Base-by-base conservation (phyloP, 2,329 filamentous ascomycete genomes). In the Scedosporium minutisporum region DNA sequence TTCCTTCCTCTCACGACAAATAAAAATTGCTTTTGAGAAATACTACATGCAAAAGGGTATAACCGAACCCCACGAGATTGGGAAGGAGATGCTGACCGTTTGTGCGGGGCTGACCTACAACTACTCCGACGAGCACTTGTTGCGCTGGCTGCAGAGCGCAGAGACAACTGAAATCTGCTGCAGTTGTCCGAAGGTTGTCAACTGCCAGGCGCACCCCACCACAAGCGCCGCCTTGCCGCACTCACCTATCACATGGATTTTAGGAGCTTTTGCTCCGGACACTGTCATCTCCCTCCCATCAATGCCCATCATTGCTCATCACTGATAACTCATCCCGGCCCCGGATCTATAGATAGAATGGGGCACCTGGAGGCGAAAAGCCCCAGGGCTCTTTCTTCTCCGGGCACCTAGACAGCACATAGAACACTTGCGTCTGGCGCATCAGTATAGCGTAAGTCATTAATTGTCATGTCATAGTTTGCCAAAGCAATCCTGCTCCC, bases 261-360 rank as follows among this genome's bases (percentile, higher is more conserved):
- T 67, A 67, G 72, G 72, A 74, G 72, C 72, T 67, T 70, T 69
- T 68, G 72, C 72, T 74, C 72, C 72, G 71, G 68, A 16, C 51
- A 65, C 67, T 60, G 64, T 65, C 70, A 55, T 65, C 29, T 63
- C 64, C 64, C 63, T 64, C 33, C 10, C 33, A 38, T 38, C 33
- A 12, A 29, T 29, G 29, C 29, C 29, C 29, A 38, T 38, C 29
- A 38, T 38, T 10, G 33, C 33, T 10, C 58, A 64, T 63, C 61
- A 62, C 62, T 59, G 51, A 63, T 48, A 64, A 63, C 42, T 46
- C 29, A 57, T 67, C 64, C 64, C 66, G 65, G 69, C 68, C 67
- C 68, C 66, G 68, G 68, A 69, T 65, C 67, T 64, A 66, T 68
- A 66, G 65, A 68, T 38, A 61, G 48, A 64, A 57, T 21, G 33